Evolutionary conservation across 2,329 filamentous ascomycete species (phyloP).

Genomic region (Ilyonectria sp.): DNA sequence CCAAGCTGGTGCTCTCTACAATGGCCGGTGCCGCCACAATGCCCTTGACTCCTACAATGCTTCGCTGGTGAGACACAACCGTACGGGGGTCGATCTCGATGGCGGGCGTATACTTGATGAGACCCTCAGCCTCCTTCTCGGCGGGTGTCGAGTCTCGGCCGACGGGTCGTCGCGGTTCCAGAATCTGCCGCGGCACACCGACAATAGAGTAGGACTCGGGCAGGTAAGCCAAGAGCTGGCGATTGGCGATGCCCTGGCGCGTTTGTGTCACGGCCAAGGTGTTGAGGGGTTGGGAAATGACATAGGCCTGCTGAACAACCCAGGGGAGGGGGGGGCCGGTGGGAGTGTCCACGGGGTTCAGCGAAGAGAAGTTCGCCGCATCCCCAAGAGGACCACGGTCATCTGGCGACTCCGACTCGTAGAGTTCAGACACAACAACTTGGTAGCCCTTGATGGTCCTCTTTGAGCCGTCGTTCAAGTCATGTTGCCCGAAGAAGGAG

Average conservation of each 20-base stretch:
- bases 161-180: slow-evolving; percentile 90
- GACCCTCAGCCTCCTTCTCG: slow-evolving; percentile 85
- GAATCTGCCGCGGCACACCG: slow-evolving; percentile 81
- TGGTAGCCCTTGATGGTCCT: slow-evolving; percentile 85
- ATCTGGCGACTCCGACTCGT: slow-evolving; percentile 87
- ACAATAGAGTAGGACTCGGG: slow-evolving; percentile 81
- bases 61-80: slow-evolving; percentile 85
- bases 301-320: slow-evolving; percentile 84
- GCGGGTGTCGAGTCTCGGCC: slow-evolving; percentile 85
- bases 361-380: slow-evolving; percentile 81
- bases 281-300: slow-evolving; percentile 84
- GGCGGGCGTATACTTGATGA: slow-evolving; percentile 81
- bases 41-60: slow-evolving; percentile 81
- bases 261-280: slow-evolving; percentile 90
- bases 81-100: slow-evolving; percentile 89
- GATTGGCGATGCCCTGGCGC: slow-evolving; percentile 89
- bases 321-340: slow-evolving; percentile 76
- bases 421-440: slow-evolving; percentile 88
- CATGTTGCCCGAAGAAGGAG: slow-evolving; percentile 78
- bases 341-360: slow-evolving; percentile 74
- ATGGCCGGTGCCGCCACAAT: slow-evolving; percentile 84
- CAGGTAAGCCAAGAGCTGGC: slow-evolving; percentile 85
- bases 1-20: slow-evolving; percentile 91
- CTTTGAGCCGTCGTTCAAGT: slow-evolving; percentile 67
- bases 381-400: slow-evolving; percentile 85